Conservation (phyloP, 495 filamentous ascomycete genomes). For the Aspergillus cristatus region DNA sequence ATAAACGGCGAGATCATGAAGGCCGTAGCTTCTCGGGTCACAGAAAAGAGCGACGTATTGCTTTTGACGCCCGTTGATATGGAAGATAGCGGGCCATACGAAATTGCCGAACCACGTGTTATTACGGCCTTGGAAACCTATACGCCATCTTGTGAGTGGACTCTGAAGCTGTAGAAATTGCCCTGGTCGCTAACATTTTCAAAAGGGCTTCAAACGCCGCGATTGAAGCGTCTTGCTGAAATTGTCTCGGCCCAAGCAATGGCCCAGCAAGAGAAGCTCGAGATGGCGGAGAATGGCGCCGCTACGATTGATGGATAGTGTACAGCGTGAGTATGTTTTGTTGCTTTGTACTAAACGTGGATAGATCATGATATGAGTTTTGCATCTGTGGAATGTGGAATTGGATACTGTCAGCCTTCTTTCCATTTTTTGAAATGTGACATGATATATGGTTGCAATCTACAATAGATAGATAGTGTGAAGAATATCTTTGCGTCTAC, state of each 20-base stretch:
- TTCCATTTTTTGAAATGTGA: background rate
- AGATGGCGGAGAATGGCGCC: conserved; percentile 39
- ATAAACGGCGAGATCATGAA: conserved; percentile 99
- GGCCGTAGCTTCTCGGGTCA: conserved; percentile 92
- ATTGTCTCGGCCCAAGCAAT: conserved; percentile 95
- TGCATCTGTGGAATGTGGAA: conserved; percentile 6
- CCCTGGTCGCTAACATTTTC: conserved; percentile 9
- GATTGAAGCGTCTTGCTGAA: conserved; percentile 88
- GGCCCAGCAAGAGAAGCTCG: conserved; percentile 81
- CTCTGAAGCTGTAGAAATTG: background rate
- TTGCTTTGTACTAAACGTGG: conserved; percentile 18
- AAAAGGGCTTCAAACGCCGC: conserved; percentile 85
- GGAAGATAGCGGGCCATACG: conserved; percentile 99
- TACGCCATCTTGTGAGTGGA: conserved; percentile 77
- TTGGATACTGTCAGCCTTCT: background rate
- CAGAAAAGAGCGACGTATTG: conserved; percentile 95
- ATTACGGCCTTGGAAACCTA: conserved; percentile 98
- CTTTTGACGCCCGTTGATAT: conserved; percentile 91
- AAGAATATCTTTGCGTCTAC: no score
- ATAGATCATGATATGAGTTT: conserved; percentile 21
- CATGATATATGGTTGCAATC: background rate
- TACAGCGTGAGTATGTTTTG: conserved; percentile 20
- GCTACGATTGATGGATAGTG: conserved; percentile 21
- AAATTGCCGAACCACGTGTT: conserved; percentile 91
- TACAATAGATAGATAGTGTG: no score